These are phyloP conservation scores for Apophysomyces sp. DNA, from an alignment of 371 early-diverging fungal species.

Conservation along the genomic window DNA sequence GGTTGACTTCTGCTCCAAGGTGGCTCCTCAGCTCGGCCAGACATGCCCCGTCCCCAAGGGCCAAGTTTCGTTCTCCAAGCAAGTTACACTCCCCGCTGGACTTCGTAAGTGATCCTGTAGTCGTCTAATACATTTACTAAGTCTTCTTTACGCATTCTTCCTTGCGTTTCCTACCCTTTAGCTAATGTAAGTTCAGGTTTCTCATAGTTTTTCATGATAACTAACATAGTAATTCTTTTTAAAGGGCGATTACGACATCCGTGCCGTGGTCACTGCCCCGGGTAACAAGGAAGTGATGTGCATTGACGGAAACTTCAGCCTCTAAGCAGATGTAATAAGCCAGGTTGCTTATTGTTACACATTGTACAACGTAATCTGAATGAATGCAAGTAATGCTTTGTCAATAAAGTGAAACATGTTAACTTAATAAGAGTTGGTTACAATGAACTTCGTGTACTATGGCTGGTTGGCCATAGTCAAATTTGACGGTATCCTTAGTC, in stretches of 20 bases:
- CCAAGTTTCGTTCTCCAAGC: constrained; percentile 34
- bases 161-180: not conserved
- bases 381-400: not conserved
- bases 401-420: not conserved
- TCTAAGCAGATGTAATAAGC: not conserved
- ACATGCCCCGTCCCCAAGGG: constrained; percentile 58
- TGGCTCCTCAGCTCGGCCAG: constrained; percentile 45
- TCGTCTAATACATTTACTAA: not conserved
- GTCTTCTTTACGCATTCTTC: not conserved
- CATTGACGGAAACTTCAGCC: not conserved
- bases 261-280: constrained; percentile 10
- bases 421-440: not conserved
- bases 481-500: no score
- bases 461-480: no score
- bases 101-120: constrained; percentile 37
- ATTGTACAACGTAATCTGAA: not conserved
- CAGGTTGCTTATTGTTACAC: not conserved
- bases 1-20: constrained; percentile 56
- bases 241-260: constrained; percentile 10
- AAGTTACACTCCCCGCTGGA: constrained; percentile 56
- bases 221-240: not conserved
- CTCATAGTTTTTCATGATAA: not conserved
- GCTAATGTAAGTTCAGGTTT: constrained; percentile 9
- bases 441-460: not conserved
- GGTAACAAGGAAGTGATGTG: constrained; percentile 12